Evolutionary conservation across 352 stramenopile genomes (phyloP), one percentile per base, ranked within the genome.

Genomic region (Globisporangium polare): DNA sequence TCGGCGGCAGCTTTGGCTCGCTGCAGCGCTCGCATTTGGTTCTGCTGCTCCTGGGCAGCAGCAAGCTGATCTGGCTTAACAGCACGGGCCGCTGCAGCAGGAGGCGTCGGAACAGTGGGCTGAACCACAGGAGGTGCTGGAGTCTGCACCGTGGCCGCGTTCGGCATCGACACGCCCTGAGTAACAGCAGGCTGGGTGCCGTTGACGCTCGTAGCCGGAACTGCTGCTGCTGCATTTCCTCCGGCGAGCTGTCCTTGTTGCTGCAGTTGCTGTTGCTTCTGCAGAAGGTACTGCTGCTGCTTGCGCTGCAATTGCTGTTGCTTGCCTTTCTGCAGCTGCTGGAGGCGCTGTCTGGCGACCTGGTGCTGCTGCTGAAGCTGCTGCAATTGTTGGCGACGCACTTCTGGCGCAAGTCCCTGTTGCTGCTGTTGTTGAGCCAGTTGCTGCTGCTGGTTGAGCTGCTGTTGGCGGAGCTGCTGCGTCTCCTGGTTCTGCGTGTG

Each of bases 251-350:
- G 69, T 9, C 75, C 61, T 68, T 83, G 74, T 7, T 78, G 69
- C 58, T 88, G 77, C 24, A 92, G 61, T 55, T 89, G 73, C 67
- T 90, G 80, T 33, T 90, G 83, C 67, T 92, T 90, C 56, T 90
- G 80, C 62, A 88, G 65, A 39, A 94, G 53, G 47, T 90, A 90
- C 35, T 92, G 80, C 22, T 94, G 85, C 50, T 94, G 85, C 46
- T 90, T 90, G 22, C 80, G 77, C 54, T 92, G 77, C n/a, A 92
- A 65, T 47, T 94, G 82, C 43, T 90, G 75, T 51, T 94, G 85
- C 58, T 92, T 92, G 54, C 75, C 80, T 55, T 92, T 92, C 50
- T 94, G 85, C 52, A 90, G 63, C 35, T 90, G 78, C 53, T 89
- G 82, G 12, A 92, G 66, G 2, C 82, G 78, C 26, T 74, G 78